Base-by-base conservation (phyloP, 306 rosid species). In the Begonia peltatifolia region DNA sequence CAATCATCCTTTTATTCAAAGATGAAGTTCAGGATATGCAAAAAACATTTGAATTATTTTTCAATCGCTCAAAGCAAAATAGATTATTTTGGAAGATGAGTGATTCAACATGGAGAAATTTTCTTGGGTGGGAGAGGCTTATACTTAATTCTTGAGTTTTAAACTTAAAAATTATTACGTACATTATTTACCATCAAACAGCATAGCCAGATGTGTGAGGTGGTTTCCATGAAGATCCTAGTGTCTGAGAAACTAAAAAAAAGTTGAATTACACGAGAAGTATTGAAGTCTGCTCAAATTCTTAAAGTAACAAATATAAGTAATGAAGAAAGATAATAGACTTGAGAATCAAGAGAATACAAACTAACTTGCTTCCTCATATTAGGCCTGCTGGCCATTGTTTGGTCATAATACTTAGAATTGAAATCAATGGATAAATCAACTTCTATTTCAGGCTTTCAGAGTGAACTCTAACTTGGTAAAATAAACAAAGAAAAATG, bases 161-260 rank as follows among this genome's bases (percentile, higher is more conserved):
- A 25, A 3, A 30, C 38, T 30, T 30, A 30, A 30, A 30, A 30
- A 30, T 1, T 7, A 30, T 30, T 30, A 55, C 66, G 14, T 69
- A 90, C 97, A 94, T 83, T 76, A 64, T 90, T 69, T 23, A 80
- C 92, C 80, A 35, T 79, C 63, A 80, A 81, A 76, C 76, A 49
- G 84, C 84, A 71, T 75, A 79, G 47, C 92, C 76, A 52, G 73
- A 65, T 8, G 80, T 66, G 59, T 20, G 47, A 48, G 82, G 77
- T 17, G 83, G 85, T 69, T 62, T 72, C 97, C 97, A 90, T 4
- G 63, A 47, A 22, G 85, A 73, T 15, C 65, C 57, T 75, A 90
- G 64, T 60, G 97, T 85, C 97, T 90, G 69, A 64, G 57, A 63
- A 70, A 47, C 53, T 13, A 55, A 73, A 68, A 30, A 30, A 30